These are phyloP conservation scores for Cucumis hystrix DNA, from an alignment of 306 rosid genomes.

Conservation along the genomic window DNA sequence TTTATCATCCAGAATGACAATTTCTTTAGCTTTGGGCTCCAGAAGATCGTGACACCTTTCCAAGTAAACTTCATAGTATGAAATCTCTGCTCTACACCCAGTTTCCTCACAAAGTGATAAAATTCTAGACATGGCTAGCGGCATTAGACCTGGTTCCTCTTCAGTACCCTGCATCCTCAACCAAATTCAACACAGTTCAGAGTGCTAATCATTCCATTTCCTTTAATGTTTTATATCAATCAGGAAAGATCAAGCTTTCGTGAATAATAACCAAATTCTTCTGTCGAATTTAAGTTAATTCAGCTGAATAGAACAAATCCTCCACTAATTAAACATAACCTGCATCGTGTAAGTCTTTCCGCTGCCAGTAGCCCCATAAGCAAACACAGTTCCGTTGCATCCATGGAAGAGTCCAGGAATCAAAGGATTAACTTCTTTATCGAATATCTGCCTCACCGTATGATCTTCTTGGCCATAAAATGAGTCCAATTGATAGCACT, in stretches of 20 bases:
- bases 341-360: conserved; percentile 96
- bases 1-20: conserved; percentile 68
- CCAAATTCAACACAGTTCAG: conserved; percentile 4
- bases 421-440: conserved; percentile 59
- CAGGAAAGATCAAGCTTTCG: background rate
- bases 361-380: conserved; percentile 96
- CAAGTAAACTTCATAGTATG: conserved; percentile 85
- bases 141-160: conserved; percentile 67
- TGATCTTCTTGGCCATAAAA: conserved; percentile 63
- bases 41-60: conserved; percentile 85
- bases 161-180: conserved; percentile 57
- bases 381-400: conserved; percentile 71
- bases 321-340: conserved; percentile 21
- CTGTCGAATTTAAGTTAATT: background rate
- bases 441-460: conserved; percentile 55
- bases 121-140: conserved; percentile 55
- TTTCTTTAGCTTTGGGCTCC: conserved; percentile 62
- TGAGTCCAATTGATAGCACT: conserved; percentile 68
- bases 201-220: background rate
- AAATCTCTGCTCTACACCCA: conserved; percentile 46
- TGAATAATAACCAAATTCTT: background rate
- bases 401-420: conserved; percentile 60
- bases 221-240: background rate
- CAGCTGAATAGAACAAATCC: background rate
- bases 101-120: conserved; percentile 43